Base-by-base conservation (phyloP, 805 yeast species). In the Blastobotrys robertii region DNA sequence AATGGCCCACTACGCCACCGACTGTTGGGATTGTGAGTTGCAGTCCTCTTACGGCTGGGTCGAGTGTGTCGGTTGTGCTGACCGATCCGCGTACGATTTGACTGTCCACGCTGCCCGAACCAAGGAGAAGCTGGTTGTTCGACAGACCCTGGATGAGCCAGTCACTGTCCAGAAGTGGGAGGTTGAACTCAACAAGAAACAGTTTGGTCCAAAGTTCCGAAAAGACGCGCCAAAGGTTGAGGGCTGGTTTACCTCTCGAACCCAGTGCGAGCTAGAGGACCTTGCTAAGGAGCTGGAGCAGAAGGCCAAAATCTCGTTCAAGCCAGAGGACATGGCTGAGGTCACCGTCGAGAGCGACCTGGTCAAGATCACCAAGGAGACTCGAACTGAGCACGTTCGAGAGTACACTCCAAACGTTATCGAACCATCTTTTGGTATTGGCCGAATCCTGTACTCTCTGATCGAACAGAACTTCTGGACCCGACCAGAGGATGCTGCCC, bases 21-120 rank as follows among this genome's bases (percentile, higher is more conserved):
- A 92, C 70, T 92, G 99, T 73, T 92, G 99, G 99, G 99, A 92
- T 69, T 97, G 95, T 52, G 99, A 92, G 72, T 73, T 92, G 58
- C 80, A 84, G 56, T 81, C 96, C 35, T 85, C 96, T 30, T 92
- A 86, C 58, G 99, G 99, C 57, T 92, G 99, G 99, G 84, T 92
- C 57, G 99, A 92, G 72, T 94, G 98, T 79, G 97, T 92, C 63
- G 99, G 99, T 54, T 92, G 97, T 72, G 99, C 99, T 52, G 99
- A 92, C 69, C 80, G 99, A 72, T 84, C 95, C 37, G 99, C 99
- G 34, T 92, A 86, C 63, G 99, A 92, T 69, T 77, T 92, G 65
- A 76, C 90, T 39, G 98, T 94, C 48, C 99, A 92, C 64, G 68
- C 97, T 37, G 92, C 90, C 44, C 84, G 84, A 67, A 92, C 98